These are phyloP conservation scores for Xylaria sp. DNA, from an alignment of 2,329 filamentous ascomycete genomes.

Conservation along the genomic window DNA sequence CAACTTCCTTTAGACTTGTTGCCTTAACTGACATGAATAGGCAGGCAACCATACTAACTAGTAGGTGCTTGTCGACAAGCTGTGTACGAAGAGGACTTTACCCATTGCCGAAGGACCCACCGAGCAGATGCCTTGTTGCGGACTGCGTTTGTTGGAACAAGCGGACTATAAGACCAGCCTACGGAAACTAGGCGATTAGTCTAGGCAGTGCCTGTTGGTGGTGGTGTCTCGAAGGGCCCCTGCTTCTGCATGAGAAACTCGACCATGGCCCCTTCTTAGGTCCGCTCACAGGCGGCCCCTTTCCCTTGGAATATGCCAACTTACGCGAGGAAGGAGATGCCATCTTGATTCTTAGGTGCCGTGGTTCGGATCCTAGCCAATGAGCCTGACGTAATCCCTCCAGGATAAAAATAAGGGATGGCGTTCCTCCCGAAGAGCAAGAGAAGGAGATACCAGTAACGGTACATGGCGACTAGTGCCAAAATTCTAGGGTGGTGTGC, in stretches of 20 bases:
- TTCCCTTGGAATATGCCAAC: not conserved
- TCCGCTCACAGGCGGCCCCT: not conserved
- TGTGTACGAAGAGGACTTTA: not conserved
- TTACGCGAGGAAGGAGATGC: not conserved
- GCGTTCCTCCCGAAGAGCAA: too few relatives aligned
- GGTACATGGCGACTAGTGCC: not conserved
- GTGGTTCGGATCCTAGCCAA: not conserved
- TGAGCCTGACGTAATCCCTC: not conserved
- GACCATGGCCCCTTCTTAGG: not conserved
- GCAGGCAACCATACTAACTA: constrained; percentile 1
- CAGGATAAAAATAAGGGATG: too few relatives aligned
- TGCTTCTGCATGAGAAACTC: not conserved
- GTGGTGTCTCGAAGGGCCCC: not conserved
- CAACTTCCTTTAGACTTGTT: not conserved
- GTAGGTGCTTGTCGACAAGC: not conserved
- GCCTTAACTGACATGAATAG: not conserved
- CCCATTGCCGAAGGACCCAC: not conserved
- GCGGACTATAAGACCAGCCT: constrained; percentile 4
- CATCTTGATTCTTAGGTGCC: not conserved
- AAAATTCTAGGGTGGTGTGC: not conserved
- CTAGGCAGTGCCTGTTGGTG: not conserved
- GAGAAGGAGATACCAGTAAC: not conserved
- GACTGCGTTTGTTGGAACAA: not conserved
- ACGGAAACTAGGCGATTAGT: not conserved
- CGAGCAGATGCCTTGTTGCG: constrained; percentile 11